Evolutionary conservation across 805 yeast genomes (phyloP).

Genomic region (Phaffomyces opuntiae): DNA sequence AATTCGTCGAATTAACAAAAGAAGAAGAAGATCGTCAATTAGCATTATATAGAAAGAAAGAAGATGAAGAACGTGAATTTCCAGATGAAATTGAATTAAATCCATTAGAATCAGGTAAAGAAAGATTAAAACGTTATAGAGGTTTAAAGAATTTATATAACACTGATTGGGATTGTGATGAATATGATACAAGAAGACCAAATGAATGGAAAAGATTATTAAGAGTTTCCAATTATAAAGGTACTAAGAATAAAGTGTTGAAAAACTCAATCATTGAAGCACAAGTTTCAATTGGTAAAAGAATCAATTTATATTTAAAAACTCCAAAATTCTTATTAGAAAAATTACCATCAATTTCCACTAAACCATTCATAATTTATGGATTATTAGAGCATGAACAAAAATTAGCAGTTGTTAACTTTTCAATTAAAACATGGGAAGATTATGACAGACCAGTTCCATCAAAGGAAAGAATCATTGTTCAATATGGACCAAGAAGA

Average conservation of each 20-base stretch:
- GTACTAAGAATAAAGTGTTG: constrained; percentile 59
- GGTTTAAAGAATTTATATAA: constrained; percentile 79
- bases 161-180: constrained; percentile 85
- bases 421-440: constrained; percentile 82
- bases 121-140: constrained; percentile 70
- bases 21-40: constrained; percentile 84
- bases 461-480: constrained; percentile 71
- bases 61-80: constrained; percentile 81
- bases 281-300: constrained; percentile 55
- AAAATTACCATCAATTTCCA: constrained; percentile 35
- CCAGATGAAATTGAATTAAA: constrained; percentile 91
- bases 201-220: constrained; percentile 68
- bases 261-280: constrained; percentile 48
- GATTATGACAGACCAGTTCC: constrained; percentile 81
- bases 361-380: constrained; percentile 55
- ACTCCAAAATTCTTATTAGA: constrained; percentile 45
- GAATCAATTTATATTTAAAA: constrained; percentile 50
- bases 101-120: constrained; percentile 70
- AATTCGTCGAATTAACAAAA: constrained; percentile 64
- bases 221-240: constrained; percentile 68
- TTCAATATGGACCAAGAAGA: constrained; percentile 92
- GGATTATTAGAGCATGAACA: constrained; percentile 82
- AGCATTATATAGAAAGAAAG: constrained; percentile 56
- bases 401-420: constrained; percentile 74
- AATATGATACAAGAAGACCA: constrained; percentile 70